Percentiles rank a stretch among this genome's conserved stretches.
phyloP scores from a whole-genome alignment of 2,329 filamentous ascomycete species.

The Pseudogymnoascus verrucosus region DNA sequence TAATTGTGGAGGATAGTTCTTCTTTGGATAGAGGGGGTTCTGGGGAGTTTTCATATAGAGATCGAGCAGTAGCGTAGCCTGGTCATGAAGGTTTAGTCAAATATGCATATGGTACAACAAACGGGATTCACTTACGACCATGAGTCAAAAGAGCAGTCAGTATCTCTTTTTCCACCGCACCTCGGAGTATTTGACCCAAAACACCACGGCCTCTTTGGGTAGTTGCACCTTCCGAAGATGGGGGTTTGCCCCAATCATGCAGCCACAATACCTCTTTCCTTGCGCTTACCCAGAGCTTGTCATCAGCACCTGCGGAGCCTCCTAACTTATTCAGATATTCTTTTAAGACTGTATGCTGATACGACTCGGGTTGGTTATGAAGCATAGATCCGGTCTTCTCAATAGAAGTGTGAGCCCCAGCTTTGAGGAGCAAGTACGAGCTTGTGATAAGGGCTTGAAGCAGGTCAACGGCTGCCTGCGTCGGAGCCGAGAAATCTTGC shows the following conservation, averaged over 20 bases:
- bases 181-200: slow-evolving; percentile 51
- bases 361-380: neutral
- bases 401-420: slow-evolving; percentile 31
- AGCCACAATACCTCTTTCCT: slow-evolving; percentile 65
- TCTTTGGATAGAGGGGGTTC: slow-evolving; percentile 42
- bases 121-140: slow-evolving; percentile 41
- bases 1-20: slow-evolving; percentile 51
- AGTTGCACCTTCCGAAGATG: slow-evolving; percentile 30
- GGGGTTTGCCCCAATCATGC: slow-evolving; percentile 58
- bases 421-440: slow-evolving; percentile 46
- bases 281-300: slow-evolving; percentile 53
- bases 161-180: slow-evolving; percentile 62
- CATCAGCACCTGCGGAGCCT: slow-evolving; percentile 46
- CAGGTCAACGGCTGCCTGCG: slow-evolving; percentile 45
- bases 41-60: slow-evolving; percentile 48
- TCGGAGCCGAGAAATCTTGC: slow-evolving; percentile 58
- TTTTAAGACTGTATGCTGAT: neutral
- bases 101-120: neutral
- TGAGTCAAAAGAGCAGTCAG: slow-evolving; percentile 58
- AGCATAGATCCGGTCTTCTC: slow-evolving; percentile 6
- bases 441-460: slow-evolving; percentile 57
- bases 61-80: slow-evolving; percentile 57
- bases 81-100: slow-evolving; percentile 3
- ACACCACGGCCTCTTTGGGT: slow-evolving; percentile 37
- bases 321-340: neutral